Evolutionary conservation across 2,329 filamentous ascomycete genomes (phyloP), one percentile per base, ranked within the genome.

Genomic region (Cladophialophora yegresii): DNA sequence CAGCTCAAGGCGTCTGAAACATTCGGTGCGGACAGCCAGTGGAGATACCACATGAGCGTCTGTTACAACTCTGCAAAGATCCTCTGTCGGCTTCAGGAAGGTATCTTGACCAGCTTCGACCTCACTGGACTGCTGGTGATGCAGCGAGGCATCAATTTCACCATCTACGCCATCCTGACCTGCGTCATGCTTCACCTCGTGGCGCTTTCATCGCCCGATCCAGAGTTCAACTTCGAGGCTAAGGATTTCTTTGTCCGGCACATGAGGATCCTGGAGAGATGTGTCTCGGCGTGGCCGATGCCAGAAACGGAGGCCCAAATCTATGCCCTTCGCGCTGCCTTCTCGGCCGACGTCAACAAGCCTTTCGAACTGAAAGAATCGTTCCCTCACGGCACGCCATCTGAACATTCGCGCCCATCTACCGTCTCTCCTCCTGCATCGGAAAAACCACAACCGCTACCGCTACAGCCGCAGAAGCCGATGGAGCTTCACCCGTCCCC

Each of bases 131-230:
- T 98, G 16, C 83, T 95, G 71, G 96, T 89, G 78, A 97, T 97
- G 93, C 89, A 93, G 73, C 85, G 93, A 70, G 93, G 93, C 45
- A 92, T 96, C 75, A 96, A 93, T 77, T 98, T 96, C 73, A 92
- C 91, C 5, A 92, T 98, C n/a, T 98, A 98, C 73, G 87, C 89
- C 62, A 87, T 96, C 28, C 80, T 98, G 53, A 95, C 92, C 0
- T 96, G 93, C 79, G 93, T 93, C 26, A 93, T 97, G 77, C 84
- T 98, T 61, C 93, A 98, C 77, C 78, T 98, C 77, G 89, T 96
- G 70, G 93, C 93, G 4, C 89, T 97, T 66, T 96, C 93, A 13
- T 97, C 92, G 20, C 93, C 95, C 20, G 93, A 98, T 75, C 90
- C 92, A 1, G 90, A 95, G 45, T 85, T 96, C 63, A 93, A 95